Evolutionary conservation across 2,329 filamentous ascomycete genomes (phyloP), one percentile per base, ranked within the genome.

Genomic region (Fusarium tupiense): DNA sequence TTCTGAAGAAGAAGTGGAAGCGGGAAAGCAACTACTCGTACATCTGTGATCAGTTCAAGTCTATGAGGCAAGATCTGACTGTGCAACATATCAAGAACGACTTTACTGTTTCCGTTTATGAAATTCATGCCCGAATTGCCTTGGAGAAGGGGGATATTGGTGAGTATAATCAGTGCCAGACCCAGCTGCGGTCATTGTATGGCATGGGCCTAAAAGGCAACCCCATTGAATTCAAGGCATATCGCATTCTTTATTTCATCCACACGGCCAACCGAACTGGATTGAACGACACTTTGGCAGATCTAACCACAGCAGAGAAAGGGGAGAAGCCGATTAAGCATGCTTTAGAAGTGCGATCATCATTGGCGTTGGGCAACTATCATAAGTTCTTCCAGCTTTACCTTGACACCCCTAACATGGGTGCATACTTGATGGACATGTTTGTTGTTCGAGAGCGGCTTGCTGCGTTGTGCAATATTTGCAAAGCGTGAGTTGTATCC

Each of bases 141-240:
- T 88, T 99, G 84, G 96, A 99, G 85, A 98, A 97, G 89, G 95
- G 94, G 85, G 96, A 99, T 88, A 91, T 98, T 87, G 96, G 96
- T 99, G 96, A 99, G 96, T 99, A 99, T 96, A 99, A 99, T 88
- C 96, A 99, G 89, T 99, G 96, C 85, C 96, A 99, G 88, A 98
- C 96, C 80, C 96, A 99, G 86, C 88, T 99, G 82, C 94, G 94
- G 84, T 94, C 93, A 76, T 87, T 99, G 80, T 98, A 99, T 85
- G 90, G 91, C 83, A 90, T 94, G 86, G 93, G 94, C 77, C 87
- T 98, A 82, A 94, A 94, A 81, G 96, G 96, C 80, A 95, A 95
- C 84, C 91, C 94, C 81, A 92, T 94, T 86, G 96, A 99, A 85
- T 99, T 99, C 86, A 96, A 96, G 90, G 96, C 96, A 75, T 99